These are phyloP conservation scores for Erythrobasidium hasegawianum DNA, from an alignment of 1,284 basidiomycete genomes.

Conservation along the genomic window DNA sequence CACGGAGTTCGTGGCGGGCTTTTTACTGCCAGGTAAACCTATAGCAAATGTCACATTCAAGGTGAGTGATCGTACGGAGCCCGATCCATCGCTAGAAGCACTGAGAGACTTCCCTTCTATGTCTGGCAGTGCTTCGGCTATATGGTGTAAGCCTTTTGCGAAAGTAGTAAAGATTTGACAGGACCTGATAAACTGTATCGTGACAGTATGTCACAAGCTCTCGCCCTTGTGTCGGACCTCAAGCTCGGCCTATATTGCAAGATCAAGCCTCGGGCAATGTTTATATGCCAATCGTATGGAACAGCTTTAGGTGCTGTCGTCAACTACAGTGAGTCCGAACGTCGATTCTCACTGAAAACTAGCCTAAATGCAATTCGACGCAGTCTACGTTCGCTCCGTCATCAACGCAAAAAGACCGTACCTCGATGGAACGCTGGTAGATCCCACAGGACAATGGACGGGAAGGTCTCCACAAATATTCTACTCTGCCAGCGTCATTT, in stretches of 20 bases:
- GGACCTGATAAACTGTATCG: too few relatives aligned
- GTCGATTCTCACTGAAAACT: too few relatives aligned
- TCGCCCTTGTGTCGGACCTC: conserved; percentile 49
- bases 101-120: too few relatives aligned
- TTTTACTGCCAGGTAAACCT: conserved; percentile 46
- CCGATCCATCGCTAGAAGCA: too few relatives aligned
- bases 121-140: conserved; percentile 24
- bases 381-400: conserved; percentile 42
- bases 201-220: conserved; percentile 37
- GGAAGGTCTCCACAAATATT: conserved; percentile 29
- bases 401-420: conserved; percentile 46
- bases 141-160: conserved; percentile 30
- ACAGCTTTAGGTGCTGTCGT: conserved; percentile 38
- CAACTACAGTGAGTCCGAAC: conserved; percentile 45
- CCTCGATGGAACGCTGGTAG: conserved; percentile 50
- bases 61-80: too few relatives aligned
- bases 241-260: conserved; percentile 48
- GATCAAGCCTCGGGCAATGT: conserved; percentile 51
- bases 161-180: too few relatives aligned
- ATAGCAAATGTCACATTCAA: conserved; percentile 47
- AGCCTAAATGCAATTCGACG: too few relatives aligned
- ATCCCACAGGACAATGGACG: conserved; percentile 46
- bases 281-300: conserved; percentile 49
- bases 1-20: conserved; percentile 51
- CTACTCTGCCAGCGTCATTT: conserved; percentile 49